Evolutionary conservation across 1,139 yeast species (phyloP), one percentile per base, ranked within the genome.

Genomic region (Insectozyma bohioensis): DNA sequence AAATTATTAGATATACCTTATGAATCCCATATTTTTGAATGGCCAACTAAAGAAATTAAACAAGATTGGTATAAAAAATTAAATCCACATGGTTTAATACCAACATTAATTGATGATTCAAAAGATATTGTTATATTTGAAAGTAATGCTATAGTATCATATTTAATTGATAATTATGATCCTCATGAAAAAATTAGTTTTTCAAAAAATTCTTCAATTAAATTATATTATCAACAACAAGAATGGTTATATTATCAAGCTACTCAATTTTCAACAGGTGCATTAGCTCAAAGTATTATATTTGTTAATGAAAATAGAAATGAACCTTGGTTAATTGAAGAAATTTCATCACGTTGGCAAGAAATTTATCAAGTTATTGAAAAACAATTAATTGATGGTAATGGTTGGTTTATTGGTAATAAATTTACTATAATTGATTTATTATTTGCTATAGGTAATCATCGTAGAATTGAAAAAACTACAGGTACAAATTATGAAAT

Each of bases 1-100:
- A 46, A 43, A 15, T 26, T 46, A 16, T 41, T 50, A 22, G 31
- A 34, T 10, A 34, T 46, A 14, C 36, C 37, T 6, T 41, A 40
- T 28, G 40, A 46, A 2, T 17, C 36, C 12, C 36, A 36, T 18
- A 12, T 15, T 10, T 31, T 50, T 13, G 39, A 35, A 12, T 39
- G 51, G 33, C 28, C 40, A n/a, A 37, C 38, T 2, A 15, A 15
- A 2, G 40, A 41, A 28, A 35, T 54, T 20, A 50, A 36, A 30
- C 23, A 30, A 15, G 37, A 34, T 7, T 34, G 39, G 40, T 44
- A 39, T 22, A 17, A 35, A 25, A 33, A 42, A 25, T 25, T 44
- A 11, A 42, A 42, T 22, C 46, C 48, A 3, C 32, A 37, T 20
- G 45, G 44, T 2, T 11, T 30, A 11, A 25, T 42, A 10, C 48